Conservation (phyloP, 2,329 filamentous ascomycete genomes). For the Beauveria australis region DNA sequence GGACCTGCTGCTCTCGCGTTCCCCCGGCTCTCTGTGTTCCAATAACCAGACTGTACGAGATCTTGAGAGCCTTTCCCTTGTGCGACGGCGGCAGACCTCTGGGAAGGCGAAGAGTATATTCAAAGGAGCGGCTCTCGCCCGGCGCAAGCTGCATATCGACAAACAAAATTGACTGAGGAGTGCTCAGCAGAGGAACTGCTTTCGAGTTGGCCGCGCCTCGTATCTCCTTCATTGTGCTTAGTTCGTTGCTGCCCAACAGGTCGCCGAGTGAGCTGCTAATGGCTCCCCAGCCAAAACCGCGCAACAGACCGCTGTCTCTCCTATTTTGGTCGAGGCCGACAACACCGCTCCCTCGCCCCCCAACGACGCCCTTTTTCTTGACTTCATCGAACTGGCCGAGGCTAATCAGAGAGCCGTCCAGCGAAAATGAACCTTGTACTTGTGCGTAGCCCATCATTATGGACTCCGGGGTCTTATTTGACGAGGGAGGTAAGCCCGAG, state of each 20-base stretch:
- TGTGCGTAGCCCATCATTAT: slow-evolving; percentile 98
- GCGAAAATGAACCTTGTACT: slow-evolving; percentile 79
- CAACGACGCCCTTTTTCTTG: slow-evolving; percentile 86
- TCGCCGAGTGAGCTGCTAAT: slow-evolving; percentile 84
- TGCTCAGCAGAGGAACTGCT: slow-evolving; percentile 84
- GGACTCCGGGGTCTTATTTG: slow-evolving; percentile 56
- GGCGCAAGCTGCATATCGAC: slow-evolving; percentile 83
- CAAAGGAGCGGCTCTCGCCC: slow-evolving; percentile 80
- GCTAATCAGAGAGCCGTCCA: slow-evolving; percentile 88
- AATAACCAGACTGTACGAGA: slow-evolving; percentile 82
- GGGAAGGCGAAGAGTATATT: slow-evolving; percentile 79
- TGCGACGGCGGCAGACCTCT: slow-evolving; percentile 86
- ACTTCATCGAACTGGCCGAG: slow-evolving; percentile 89
- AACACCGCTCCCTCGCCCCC: slow-evolving; percentile 79
- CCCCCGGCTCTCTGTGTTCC: slow-evolving; percentile 82
- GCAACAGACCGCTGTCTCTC: slow-evolving; percentile 70
- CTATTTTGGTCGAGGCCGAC: slow-evolving; percentile 70
- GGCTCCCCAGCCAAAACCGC: slow-evolving; percentile 78
- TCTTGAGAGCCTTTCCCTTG: slow-evolving; percentile 87
- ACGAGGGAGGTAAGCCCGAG: slow-evolving; percentile 35
- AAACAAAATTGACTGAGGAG: slow-evolving; percentile 90
- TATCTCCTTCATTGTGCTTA: slow-evolving; percentile 95
- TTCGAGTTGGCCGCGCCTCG: slow-evolving; percentile 77
- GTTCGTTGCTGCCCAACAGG: slow-evolving; percentile 74
- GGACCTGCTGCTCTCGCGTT: slow-evolving; percentile 71